Conservation (phyloP, 345 rosid genomes). For the Cardiospermum halicacabum region DNA sequence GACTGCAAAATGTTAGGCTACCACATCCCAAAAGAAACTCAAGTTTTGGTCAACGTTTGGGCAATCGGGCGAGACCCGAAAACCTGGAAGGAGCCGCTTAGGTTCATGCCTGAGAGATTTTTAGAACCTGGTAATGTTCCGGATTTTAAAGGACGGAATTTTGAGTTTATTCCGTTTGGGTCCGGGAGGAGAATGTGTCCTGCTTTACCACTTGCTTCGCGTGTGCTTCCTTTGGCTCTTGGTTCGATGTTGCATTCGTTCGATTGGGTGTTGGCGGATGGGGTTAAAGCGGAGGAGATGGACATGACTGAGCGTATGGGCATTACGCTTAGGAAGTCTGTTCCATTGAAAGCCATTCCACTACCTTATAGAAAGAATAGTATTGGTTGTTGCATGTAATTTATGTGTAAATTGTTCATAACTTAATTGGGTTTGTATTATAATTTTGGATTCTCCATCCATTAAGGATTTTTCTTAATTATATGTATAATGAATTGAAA, state of each 20-base stretch:
- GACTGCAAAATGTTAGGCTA: constrained; percentile 52
- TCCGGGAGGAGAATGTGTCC: constrained; percentile 91
- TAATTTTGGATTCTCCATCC: neutral
- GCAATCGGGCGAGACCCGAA: constrained; percentile 65
- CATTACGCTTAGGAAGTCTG: constrained; percentile 53
- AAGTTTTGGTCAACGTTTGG: constrained; percentile 64
- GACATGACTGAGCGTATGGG: constrained; percentile 70
- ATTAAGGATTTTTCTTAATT: no score
- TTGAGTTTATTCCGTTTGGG: constrained; percentile 71
- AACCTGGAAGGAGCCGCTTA: constrained; percentile 50
- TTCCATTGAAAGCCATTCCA: constrained; percentile 60
- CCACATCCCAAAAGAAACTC: constrained; percentile 65
- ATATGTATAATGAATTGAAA: no score
- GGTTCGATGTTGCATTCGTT: constrained; percentile 58
- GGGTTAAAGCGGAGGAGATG: constrained; percentile 39
- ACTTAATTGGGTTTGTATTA: neutral
- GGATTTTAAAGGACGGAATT: constrained; percentile 67
- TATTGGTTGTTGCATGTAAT: no score
- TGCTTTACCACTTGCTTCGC: constrained; percentile 60
- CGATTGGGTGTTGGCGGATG: constrained; percentile 54
- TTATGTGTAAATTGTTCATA: no score
- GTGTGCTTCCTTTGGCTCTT: constrained; percentile 55
- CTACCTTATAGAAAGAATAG: constrained; percentile 23
- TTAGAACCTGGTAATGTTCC: constrained; percentile 26
- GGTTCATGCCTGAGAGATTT: constrained; percentile 69